These are phyloP conservation scores for Pugionium cornutum DNA, from an alignment of 345 rosid species.

Conservation along the genomic window DNA sequence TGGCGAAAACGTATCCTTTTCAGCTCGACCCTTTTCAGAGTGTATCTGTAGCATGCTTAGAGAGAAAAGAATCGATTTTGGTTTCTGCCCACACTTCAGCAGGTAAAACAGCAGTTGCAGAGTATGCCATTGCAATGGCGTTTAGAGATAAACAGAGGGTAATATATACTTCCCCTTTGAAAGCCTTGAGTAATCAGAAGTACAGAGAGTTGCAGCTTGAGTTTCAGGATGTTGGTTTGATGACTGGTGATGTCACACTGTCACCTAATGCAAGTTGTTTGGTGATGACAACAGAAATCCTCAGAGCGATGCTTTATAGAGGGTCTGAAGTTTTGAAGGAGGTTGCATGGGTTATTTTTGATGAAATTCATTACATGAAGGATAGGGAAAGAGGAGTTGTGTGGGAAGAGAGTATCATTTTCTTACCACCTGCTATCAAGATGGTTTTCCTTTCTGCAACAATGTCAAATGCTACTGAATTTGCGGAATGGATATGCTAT, in stretches of 20 bases:
- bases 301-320: slow-evolving; percentile 93
- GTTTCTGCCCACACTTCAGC: slow-evolving; percentile 99
- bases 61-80: slow-evolving; percentile 88
- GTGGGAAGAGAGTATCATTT: slow-evolving; percentile 98
- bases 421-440: slow-evolving; percentile 92
- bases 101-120: slow-evolving; percentile 98
- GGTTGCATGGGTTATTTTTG: slow-evolving; percentile 98
- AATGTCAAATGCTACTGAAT: slow-evolving; percentile 98
- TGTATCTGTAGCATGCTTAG: slow-evolving; percentile 84
- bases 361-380: slow-evolving; percentile 97
- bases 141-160: slow-evolving; percentile 96
- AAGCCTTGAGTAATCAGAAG: slow-evolving; percentile 98
- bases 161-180: slow-evolving; percentile 90
- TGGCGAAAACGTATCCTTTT: slow-evolving; percentile 78
- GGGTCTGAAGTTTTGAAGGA: slow-evolving; percentile 96
- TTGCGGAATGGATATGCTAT: slow-evolving; percentile 95
- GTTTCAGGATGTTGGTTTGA: slow-evolving; percentile 92
- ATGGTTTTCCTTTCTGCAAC: slow-evolving; percentile 99
- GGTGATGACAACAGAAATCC: slow-evolving; percentile 98
- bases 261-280: slow-evolving; percentile 94
- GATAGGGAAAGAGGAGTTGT: slow-evolving; percentile 98
- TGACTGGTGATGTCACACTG: slow-evolving; percentile 98
- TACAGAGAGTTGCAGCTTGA: slow-evolving; percentile 91
- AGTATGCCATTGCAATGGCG: slow-evolving; percentile 97
- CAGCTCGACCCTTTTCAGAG: slow-evolving; percentile 88